Evolutionary conservation across 352 stramenopile genomes (phyloP).

Genomic region (Pythium dissimile): DNA sequence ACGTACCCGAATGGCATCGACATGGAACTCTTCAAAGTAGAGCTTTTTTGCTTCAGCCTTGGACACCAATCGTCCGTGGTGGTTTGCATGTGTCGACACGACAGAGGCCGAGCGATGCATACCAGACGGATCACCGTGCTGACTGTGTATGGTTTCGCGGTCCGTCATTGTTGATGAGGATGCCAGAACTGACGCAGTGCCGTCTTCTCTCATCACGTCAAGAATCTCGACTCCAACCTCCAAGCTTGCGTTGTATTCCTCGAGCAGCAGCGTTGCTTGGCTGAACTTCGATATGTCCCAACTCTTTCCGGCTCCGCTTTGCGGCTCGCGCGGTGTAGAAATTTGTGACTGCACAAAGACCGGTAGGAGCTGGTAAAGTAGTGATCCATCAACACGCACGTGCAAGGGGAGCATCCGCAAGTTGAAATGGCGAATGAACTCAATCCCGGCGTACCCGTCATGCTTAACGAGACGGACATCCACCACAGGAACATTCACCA

Average conservation of each 20-base stretch:
- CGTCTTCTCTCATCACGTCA: conserved; percentile 65
- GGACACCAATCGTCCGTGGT: conserved; percentile 29
- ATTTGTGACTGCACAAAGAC: conserved; percentile 54
- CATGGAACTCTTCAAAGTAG: conserved; percentile 89
- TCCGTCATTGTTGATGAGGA: conserved; percentile 20
- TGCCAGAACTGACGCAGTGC: conserved; percentile 34
- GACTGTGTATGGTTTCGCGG: conserved; percentile 11
- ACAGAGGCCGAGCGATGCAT: conserved; percentile 13
- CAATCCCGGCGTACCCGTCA: conserved; percentile 80
- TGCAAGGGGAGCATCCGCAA: conserved; percentile 66
- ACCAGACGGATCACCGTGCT: conserved; percentile 8
- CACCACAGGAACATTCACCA: conserved; percentile 59
- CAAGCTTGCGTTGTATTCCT: conserved; percentile 73
- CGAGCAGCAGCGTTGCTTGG: conserved; percentile 50
- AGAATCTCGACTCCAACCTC: conserved; percentile 70
- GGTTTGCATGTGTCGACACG: conserved; percentile 9
- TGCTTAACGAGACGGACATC: conserved; percentile 80
- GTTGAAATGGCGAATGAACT: conserved; percentile 87
- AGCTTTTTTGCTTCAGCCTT: conserved; percentile 78
- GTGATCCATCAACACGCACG: conserved; percentile 74
- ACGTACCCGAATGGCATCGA: conserved; percentile 72
- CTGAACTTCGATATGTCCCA: conserved; percentile 30
- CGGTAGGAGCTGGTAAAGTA: conserved; percentile 74
- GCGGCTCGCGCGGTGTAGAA: conserved; percentile 6
- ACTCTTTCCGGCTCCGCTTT: conserved; percentile 15